Conservation (phyloP, 192 early-diverging fungal genomes). For the Rhizoclosmatium sp. region DNA sequence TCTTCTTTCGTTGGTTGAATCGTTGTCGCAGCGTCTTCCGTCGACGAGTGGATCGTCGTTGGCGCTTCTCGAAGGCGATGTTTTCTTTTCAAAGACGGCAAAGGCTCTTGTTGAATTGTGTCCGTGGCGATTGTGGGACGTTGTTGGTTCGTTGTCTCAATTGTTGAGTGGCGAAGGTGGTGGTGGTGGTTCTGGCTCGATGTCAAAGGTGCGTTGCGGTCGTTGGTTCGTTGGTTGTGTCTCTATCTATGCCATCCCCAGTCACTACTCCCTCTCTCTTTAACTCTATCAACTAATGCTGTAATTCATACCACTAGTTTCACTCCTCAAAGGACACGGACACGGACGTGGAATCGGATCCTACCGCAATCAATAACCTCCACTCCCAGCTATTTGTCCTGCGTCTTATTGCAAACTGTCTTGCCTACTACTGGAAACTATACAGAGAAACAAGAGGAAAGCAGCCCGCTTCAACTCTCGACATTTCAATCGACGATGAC, state of each 20-base stretch:
- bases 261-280: no score
- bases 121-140: constrained; percentile 35
- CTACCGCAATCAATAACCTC: constrained; percentile 31
- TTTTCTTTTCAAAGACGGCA: constrained; percentile 15
- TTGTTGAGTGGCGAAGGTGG: no score
- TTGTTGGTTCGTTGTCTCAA: not conserved
- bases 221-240: no score
- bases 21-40: constrained; percentile 59
- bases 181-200: no score
- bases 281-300: no score
- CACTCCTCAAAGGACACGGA: no score
- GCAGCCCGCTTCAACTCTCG: not conserved
- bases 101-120: constrained; percentile 21
- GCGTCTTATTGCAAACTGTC: constrained; percentile 82
- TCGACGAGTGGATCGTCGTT: constrained; percentile 68
- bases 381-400: constrained; percentile 89
- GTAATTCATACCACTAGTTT: no score
- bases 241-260: no score
- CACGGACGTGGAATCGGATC: no score
- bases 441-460: constrained; percentile 43
- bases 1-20: constrained; percentile 11
- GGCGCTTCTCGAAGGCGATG: constrained; percentile 70
- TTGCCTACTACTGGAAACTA: constrained; percentile 88
- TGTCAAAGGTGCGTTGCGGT: no score
- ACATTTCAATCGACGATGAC: not conserved